phyloP scores from a whole-genome alignment of 331 rosid genomes.

The Stylosanthes scabra region DNA sequence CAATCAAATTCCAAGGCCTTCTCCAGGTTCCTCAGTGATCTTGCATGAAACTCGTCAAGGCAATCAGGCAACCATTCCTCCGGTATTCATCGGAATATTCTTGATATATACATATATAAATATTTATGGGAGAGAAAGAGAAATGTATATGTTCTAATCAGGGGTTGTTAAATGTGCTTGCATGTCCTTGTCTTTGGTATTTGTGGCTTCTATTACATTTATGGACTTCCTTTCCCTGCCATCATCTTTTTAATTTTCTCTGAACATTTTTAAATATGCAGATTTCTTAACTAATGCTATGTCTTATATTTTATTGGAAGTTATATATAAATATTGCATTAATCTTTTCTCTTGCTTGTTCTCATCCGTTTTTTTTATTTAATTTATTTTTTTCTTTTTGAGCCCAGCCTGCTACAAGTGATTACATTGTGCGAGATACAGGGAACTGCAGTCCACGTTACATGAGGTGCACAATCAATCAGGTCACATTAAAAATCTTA shows the following conservation, averaged over 20 bases:
- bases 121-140: slow-evolving; percentile 17
- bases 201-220: not conserved
- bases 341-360: slow-evolving; percentile 17
- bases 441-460: slow-evolving; percentile 99
- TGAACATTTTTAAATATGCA: slow-evolving; percentile 2
- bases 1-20: slow-evolving; percentile 95
- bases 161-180: slow-evolving; percentile 29
- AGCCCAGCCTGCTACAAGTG: slow-evolving; percentile 92
- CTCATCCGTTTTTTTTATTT: not conserved
- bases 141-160: not conserved
- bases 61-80: slow-evolving; percentile 92
- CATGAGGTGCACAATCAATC: slow-evolving; percentile 98
- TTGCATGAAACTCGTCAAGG: slow-evolving; percentile 92
- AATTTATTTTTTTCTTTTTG: not conserved
- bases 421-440: slow-evolving; percentile 81
- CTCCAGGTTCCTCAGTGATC: slow-evolving; percentile 79
- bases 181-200: slow-evolving; percentile 37
- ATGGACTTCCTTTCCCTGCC: slow-evolving; percentile 19
- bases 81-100: slow-evolving; percentile 60
- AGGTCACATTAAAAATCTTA: slow-evolving; percentile 59
- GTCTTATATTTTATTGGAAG: slow-evolving; percentile 27
- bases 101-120: not conserved
- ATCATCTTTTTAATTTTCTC: slow-evolving; percentile 10
- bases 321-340: slow-evolving; percentile 32
- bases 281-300: slow-evolving; percentile 5